Evolutionary conservation across 2,329 filamentous ascomycete genomes (phyloP).

Genomic region (Hymenoscyphus linearis): DNA sequence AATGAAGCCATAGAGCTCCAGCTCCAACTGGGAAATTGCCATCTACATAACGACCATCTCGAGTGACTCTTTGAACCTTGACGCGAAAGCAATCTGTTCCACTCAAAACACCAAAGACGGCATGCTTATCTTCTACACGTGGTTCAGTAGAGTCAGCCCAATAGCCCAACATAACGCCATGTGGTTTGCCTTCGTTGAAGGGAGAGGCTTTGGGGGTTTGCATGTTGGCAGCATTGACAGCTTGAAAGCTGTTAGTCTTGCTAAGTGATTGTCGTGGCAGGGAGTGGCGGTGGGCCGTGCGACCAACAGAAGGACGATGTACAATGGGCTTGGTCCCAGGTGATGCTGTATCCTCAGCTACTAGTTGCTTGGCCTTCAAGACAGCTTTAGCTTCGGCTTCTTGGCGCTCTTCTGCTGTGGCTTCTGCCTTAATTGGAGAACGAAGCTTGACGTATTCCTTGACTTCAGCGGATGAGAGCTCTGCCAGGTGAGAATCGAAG

Average conservation of each 20-base stretch:
- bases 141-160: constrained; percentile 51
- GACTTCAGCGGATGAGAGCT: constrained; percentile 50
- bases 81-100: constrained; percentile 61
- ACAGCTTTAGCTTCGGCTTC: constrained; percentile 23
- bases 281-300: constrained; percentile 21
- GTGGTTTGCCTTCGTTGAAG: constrained; percentile 20
- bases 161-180: constrained; percentile 44
- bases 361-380: constrained; percentile 22
- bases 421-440: constrained; percentile 31
- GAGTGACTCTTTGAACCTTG: constrained; percentile 55
- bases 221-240: constrained; percentile 23
- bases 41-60: constrained; percentile 51
- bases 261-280: constrained; percentile 21
- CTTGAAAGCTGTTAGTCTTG: constrained; percentile 27
- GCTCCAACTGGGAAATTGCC: constrained; percentile 57
- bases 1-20: constrained; percentile 57
- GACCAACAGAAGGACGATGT: constrained; percentile 18
- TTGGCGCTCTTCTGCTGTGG: constrained; percentile 18
- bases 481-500: constrained; percentile 51
- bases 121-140: constrained; percentile 48
- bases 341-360: constrained; percentile 18
- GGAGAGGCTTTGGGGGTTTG: constrained; percentile 25
- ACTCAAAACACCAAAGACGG: constrained; percentile 57
- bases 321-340: constrained; percentile 19
- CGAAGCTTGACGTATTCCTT: constrained; percentile 59